Evolutionary conservation across 1,284 basidiomycete species (phyloP), one percentile per base, ranked within the genome.

Genomic region (Sphaerobolus stellatus): DNA sequence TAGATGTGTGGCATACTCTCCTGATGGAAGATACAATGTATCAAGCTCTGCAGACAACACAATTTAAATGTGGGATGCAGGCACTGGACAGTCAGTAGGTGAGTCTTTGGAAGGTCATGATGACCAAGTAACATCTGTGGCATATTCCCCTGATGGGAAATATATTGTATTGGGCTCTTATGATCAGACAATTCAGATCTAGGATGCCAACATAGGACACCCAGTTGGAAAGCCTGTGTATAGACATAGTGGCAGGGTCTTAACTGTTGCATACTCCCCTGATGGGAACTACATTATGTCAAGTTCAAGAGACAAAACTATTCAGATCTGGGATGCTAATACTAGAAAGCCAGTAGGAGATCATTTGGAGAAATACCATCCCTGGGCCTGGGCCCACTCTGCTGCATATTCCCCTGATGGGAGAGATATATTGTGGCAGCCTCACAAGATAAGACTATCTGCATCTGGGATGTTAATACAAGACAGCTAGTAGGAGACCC

Each of bases 1-100:
- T n/a, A n/a, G n/a, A n/a, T n/a, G n/a, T n/a, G n/a, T n/a, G n/a
- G n/a, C n/a, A n/a, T n/a, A n/a, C n/a, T 59, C 58, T 4, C 36
- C 64, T 48, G 54, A 60, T 61, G 54, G 61, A 36, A 52, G 31
- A 3, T 50, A 56, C 18, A 56, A 71, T n/a, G 64, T 61, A 2
- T 68, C 67, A 29, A 62, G 66, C 25, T 64, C 64, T 14, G 48
- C 55, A 29, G 69, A 71, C 43, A 24, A 54, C 5, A 66, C 62
- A 2, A 56, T 70, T 9, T 36, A 56, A 6, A 50, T 70, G 4
- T 68, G 68, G 66, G 54, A 65, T 54, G 33, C 58, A 14, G 41
- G 52, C 2, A 58, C 48, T 3, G 59, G 62, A 11, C 18, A 54
- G n/a, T n/a, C n/a, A n/a, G n/a, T n/a, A n/a, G n/a, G n/a, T n/a